Conservation (phyloP, 306 rosid species). For the Aeschynomene evenia region DNA sequence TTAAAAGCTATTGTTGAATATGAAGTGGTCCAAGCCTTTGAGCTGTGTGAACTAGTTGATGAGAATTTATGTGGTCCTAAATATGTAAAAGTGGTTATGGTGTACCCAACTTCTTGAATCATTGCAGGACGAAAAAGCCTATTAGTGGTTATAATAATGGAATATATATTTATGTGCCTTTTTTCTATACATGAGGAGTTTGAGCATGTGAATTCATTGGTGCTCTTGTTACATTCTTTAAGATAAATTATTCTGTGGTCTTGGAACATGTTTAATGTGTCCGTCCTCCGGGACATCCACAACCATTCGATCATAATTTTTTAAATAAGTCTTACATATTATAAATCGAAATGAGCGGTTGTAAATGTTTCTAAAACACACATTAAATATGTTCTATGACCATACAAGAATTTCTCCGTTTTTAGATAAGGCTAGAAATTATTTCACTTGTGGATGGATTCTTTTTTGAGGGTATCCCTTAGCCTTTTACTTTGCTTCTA, state of each 20-base stretch:
- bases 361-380: no score
- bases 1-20: slow-evolving; percentile 26
- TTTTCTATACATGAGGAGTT: background rate
- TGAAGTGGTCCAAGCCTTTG: slow-evolving; percentile 65
- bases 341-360: no score
- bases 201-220: slow-evolving; percentile 28
- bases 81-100: slow-evolving; percentile 35
- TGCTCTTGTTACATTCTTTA: slow-evolving; percentile 11
- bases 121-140: slow-evolving; percentile 21
- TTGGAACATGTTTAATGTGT: no score
- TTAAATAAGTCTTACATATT: no score
- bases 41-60: slow-evolving; percentile 31
- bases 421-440: slow-evolving; percentile 4
- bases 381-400: no score
- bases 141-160: slow-evolving; percentile 16
- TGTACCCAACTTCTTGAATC: slow-evolving; percentile 40
- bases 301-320: no score
- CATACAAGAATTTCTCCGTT: no score
- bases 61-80: slow-evolving; percentile 66
- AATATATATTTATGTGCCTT: background rate
- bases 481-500: background rate
- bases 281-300: no score
- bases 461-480: background rate
- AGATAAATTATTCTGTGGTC: no score
- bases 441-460: slow-evolving; percentile 21